Evolutionary conservation across 2,329 filamentous ascomycete species (phyloP).

Genomic region (Apiospora rasikravindrae): DNA sequence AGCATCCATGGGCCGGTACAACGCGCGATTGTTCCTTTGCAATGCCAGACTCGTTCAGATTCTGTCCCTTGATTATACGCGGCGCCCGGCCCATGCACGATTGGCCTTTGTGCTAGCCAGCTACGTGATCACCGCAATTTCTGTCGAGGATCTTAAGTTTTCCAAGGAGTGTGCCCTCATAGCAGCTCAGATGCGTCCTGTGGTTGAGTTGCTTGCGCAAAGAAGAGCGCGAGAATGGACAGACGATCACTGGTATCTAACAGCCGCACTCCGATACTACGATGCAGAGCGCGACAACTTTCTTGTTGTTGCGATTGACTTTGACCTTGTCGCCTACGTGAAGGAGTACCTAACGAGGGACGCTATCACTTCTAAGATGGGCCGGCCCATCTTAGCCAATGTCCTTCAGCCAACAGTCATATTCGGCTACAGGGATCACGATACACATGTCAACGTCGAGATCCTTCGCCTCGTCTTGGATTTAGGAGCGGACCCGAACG

Average conservation of each 20-base stretch:
- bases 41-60: neutral
- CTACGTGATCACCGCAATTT: neutral
- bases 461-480: neutral
- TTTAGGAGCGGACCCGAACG: neutral
- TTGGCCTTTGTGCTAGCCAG: neutral
- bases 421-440: too few species aligned
- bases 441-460: neutral
- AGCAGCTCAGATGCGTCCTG: neutral
- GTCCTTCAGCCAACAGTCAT: neutral
- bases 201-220: neutral
- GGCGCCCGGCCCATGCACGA: neutral
- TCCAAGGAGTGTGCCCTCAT: neutral
- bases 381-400: neutral
- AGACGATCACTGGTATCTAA: neutral
- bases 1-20: neutral
- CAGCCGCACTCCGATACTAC: accelerated
- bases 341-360: neutral
- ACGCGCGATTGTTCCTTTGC: neutral
- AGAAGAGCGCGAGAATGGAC: neutral
- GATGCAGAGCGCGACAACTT: neutral
- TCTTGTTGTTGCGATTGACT: neutral
- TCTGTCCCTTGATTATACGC: neutral
- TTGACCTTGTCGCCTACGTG: neutral
- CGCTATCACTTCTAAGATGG: neutral
- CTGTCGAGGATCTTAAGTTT: neutral